Evolutionary conservation across 2,329 filamentous ascomycete genomes (phyloP).

Genomic region (Trichothecium sympodiale): DNA sequence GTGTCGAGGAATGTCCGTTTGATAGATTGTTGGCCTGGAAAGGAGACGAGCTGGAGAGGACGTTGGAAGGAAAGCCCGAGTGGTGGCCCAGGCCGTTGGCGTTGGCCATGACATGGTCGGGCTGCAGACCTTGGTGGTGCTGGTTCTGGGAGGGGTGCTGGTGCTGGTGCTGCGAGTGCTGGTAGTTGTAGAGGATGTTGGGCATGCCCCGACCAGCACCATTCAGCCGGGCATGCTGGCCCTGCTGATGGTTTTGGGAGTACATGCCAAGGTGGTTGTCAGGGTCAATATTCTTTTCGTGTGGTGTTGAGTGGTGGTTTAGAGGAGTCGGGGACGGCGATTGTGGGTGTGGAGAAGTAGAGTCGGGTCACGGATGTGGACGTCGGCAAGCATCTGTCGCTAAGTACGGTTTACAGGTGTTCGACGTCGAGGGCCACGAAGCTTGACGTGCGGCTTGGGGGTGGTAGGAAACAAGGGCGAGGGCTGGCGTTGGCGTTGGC

Average conservation of each 20-base stretch:
- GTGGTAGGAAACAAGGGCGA: not conserved
- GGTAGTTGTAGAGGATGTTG: conserved; percentile 59
- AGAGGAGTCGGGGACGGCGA: not conserved
- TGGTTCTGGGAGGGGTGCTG: conserved; percentile 56
- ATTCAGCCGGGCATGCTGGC: conserved; percentile 67
- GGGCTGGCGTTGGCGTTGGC: not conserved
- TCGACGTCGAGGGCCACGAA: not conserved
- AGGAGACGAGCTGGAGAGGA: conserved; percentile 53
- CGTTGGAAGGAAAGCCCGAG: conserved; percentile 19
- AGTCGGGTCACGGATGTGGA: conserved; percentile 1
- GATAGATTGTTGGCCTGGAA: conserved; percentile 44
- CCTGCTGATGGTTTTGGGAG: conserved; percentile 60
- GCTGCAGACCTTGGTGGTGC: conserved; percentile 48
- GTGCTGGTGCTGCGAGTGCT: conserved; percentile 41
- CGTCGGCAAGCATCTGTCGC: conserved; percentile 4
- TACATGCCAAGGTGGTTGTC: conserved; percentile 48
- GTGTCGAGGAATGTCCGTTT: conserved; percentile 41
- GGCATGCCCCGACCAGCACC: conserved; percentile 44
- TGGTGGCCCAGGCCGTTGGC: conserved; percentile 42
- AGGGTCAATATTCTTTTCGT: conserved; percentile 5
- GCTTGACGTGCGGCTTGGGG: not conserved
- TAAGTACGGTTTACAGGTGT: not conserved
- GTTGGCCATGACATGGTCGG: conserved; percentile 44
- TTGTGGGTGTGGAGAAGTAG: conserved; percentile 3
- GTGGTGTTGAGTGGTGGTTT: not conserved